Conservation (phyloP, 139 green algal species). For the Chlamydomonas eustigma region DNA sequence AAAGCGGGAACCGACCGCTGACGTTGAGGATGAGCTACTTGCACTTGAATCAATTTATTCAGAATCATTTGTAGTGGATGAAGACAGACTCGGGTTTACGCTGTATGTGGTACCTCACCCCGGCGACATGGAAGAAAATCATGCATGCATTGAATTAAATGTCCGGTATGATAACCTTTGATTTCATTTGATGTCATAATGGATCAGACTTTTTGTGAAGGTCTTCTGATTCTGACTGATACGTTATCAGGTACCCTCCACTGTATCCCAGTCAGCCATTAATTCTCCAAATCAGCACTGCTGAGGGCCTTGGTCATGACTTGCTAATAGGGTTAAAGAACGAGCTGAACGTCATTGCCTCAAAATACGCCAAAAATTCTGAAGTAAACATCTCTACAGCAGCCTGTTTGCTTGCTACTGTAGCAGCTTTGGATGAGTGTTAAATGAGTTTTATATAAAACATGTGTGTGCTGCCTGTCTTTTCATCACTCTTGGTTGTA, state of each 20-base stretch:
- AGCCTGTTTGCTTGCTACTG: no score
- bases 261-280: constrained; percentile 14
- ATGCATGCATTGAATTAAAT: constrained; percentile 39
- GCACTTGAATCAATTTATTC: constrained; percentile 48
- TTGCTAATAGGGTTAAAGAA: neutral
- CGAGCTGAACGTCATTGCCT: neutral
- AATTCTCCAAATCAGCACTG: constrained; percentile 2
- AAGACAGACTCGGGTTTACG: constrained; percentile 50
- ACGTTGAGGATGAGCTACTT: neutral
- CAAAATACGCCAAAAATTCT: neutral
- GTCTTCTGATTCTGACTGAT: no score
- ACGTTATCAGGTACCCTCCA: constrained; percentile 19
- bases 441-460: no score
- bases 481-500: no score
- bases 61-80: constrained; percentile 32
- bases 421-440: no score
- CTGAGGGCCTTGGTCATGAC: constrained; percentile 6
- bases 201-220: neutral
- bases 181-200: neutral
- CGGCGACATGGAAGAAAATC: constrained; percentile 44
- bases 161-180: constrained; percentile 35
- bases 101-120: constrained; percentile 60
- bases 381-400: no score
- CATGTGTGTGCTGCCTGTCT: no score
- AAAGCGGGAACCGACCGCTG: neutral